Evolutionary conservation across 108 stramenopile genomes (phyloP).

Genomic region (Stephanodiscus minutulus): DNA sequence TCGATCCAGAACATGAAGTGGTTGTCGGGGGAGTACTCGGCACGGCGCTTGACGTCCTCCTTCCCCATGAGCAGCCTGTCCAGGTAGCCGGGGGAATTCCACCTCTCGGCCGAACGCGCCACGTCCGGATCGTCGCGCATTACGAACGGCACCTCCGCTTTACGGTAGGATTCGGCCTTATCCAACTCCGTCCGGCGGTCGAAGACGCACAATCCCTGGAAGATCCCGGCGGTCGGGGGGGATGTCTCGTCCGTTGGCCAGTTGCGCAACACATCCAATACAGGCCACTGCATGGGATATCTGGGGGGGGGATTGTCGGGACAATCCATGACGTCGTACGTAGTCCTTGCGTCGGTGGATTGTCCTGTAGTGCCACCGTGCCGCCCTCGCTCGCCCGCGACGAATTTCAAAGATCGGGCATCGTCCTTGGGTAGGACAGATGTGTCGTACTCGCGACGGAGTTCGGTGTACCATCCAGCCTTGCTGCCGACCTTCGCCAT

Average conservation of each 20-base stretch:
- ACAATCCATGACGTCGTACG: slow-evolving; percentile 77
- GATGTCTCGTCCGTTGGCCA: slow-evolving; percentile 71
- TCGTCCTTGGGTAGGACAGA: slow-evolving; percentile 56
- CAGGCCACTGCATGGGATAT: slow-evolving; percentile 82
- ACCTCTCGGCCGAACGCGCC: slow-evolving; percentile 76
- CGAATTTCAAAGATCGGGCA: slow-evolving; percentile 27
- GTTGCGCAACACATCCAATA: slow-evolving; percentile 68
- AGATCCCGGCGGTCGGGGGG: slow-evolving; percentile 41
- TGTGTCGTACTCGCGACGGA: slow-evolving; percentile 60
- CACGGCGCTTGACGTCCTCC: slow-evolving; percentile 62
- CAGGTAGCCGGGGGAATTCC: slow-evolving; percentile 87
- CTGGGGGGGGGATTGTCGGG: slow-evolving; percentile 68
- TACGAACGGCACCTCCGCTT: slow-evolving; percentile 94
- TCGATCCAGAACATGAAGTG: slow-evolving; percentile 97
- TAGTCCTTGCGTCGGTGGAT: slow-evolving; percentile 19
- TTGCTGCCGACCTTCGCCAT: slow-evolving; percentile 68
- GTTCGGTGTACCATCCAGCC: slow-evolving; percentile 50
- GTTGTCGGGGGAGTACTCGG: slow-evolving; percentile 84
- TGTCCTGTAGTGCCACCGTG: slow-evolving; percentile 31
- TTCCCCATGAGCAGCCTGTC: slow-evolving; percentile 60
- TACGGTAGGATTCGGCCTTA: slow-evolving; percentile 86
- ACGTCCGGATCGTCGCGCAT: slow-evolving; percentile 92
- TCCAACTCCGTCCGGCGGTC: slow-evolving; percentile 80
- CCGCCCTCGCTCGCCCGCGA: slow-evolving; percentile 9
- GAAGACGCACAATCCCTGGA: slow-evolving; percentile 84